Percentiles rank a stretch among this genome's conserved stretches.
Conservation (phyloP, 129 eudicot genomes). For the Calendula officinalis region DNA sequence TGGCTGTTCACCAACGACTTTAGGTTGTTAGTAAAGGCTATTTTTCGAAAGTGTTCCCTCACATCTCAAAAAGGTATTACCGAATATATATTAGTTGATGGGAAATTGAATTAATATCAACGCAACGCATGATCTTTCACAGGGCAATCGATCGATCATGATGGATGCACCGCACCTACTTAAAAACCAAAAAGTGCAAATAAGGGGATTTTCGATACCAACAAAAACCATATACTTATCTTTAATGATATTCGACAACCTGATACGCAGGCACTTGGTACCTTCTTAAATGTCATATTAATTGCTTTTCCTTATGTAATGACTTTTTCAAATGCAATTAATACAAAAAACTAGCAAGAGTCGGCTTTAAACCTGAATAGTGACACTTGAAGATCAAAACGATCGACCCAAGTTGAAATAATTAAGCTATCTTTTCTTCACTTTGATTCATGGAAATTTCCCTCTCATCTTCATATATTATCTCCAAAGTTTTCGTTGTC, state of each 20-base stretch:
- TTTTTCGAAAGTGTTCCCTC: too few relatives aligned
- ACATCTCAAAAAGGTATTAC: too few relatives aligned
- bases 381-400: constrained; percentile 9
- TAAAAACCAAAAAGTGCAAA: constrained; percentile 20
- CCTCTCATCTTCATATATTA: too few relatives aligned
- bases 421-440: too few relatives aligned
- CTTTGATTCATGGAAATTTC: too few relatives aligned
- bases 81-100: background rate
- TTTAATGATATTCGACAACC: constrained; percentile 9
- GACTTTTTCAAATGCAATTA: constrained; percentile 4
- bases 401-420: background rate
- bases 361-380: constrained; percentile 13
- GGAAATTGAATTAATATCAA: background rate
- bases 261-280: constrained; percentile 1
- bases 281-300: background rate
- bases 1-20: too few relatives aligned
- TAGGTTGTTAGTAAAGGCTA: too few relatives aligned
- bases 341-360: constrained; percentile 15
- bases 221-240: constrained; percentile 22
- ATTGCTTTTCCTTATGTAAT: constrained; percentile 2
- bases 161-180: background rate
- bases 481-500: too few relatives aligned
- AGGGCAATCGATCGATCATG: too few relatives aligned
- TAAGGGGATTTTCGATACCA: constrained; percentile 16
- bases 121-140: too few relatives aligned